Percentiles rank a stretch among this genome's conserved stretches.
Conservation (phyloP, 2,329 filamentous ascomycete species). For the Alternaria rosae region DNA sequence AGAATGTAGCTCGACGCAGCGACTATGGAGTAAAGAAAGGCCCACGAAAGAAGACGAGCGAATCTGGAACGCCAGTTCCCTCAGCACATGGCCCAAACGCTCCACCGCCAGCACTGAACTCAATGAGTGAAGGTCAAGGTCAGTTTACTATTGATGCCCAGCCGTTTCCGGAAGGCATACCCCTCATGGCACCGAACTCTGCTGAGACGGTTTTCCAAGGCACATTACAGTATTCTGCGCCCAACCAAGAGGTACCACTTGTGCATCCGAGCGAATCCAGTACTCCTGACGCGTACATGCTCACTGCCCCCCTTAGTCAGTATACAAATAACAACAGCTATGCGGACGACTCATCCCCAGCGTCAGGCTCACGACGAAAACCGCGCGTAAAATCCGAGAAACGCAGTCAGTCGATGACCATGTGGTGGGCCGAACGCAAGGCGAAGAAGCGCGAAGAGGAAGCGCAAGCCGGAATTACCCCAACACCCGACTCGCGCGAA, state of each 20-base stretch:
- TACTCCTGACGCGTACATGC: constrained; percentile 46
- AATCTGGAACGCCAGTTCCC: constrained; percentile 28
- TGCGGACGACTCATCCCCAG: constrained; percentile 35
- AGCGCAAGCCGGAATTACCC: constrained; percentile 34
- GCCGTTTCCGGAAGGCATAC: constrained; percentile 24
- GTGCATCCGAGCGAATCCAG: constrained; percentile 33
- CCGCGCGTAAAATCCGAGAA: constrained; percentile 55
- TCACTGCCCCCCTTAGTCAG: constrained; percentile 43
- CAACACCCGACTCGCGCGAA: constrained; percentile 30
- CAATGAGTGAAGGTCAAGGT: constrained; percentile 48
- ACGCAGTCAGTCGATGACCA: constrained; percentile 54
- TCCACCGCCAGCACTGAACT: constrained; percentile 42
- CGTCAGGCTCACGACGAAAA: constrained; percentile 41
- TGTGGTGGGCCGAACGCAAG: constrained; percentile 57
- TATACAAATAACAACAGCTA: constrained; percentile 40
- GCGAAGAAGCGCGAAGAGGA: constrained; percentile 46
- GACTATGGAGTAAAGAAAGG: constrained; percentile 60
- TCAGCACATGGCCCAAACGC: constrained; percentile 32
- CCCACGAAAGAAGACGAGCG: constrained; percentile 50
- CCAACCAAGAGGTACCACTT: constrained; percentile 26
- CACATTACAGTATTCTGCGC: constrained; percentile 37
- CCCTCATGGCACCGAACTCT: constrained; percentile 36
- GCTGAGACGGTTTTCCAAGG: constrained; percentile 47
- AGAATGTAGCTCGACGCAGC: constrained; percentile 55
- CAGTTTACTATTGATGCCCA: constrained; percentile 47